Percentiles rank a stretch among this genome's conserved stretches.
Conservation (phyloP, 768 basidiomycete genomes). For the Mrakia hoshinonis region DNA sequence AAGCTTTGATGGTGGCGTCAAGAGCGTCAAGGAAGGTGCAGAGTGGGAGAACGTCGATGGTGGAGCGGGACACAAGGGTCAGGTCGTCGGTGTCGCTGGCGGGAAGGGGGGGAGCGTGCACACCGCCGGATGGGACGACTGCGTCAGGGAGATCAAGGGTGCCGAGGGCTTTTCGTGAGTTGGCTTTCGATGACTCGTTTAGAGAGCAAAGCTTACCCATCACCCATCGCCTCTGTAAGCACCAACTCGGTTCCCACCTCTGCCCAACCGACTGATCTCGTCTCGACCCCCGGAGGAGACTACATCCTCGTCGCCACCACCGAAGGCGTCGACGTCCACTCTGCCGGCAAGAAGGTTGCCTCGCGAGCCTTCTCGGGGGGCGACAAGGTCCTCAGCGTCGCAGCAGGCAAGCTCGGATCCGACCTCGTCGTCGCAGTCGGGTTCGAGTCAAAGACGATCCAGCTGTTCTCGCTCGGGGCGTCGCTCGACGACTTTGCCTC, state of each 20-base stretch:
- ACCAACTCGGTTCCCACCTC: constrained; percentile 34
- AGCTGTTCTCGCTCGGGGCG: constrained; percentile 59
- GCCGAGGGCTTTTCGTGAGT: constrained; percentile 12
- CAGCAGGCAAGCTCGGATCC: background rate
- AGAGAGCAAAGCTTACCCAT: background rate
- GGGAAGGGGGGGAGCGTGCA: constrained; percentile 50
- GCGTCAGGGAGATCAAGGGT: constrained; percentile 17
- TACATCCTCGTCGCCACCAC: constrained; percentile 35
- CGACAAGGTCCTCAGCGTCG: constrained; percentile 25
- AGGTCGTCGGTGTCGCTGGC: constrained; percentile 56
- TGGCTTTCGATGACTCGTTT: background rate
- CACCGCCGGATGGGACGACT: constrained; percentile 73
- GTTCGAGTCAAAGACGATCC: constrained; percentile 58
- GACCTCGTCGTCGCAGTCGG: constrained; percentile 18
- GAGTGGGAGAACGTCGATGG: constrained; percentile 34
- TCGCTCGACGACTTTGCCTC: constrained; percentile 43
- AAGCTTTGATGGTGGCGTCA: constrained; percentile 66
- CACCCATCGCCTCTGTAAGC: constrained; percentile 8
- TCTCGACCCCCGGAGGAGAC: constrained; percentile 33
- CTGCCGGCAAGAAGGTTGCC: constrained; percentile 21
- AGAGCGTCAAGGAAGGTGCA: constrained; percentile 51
- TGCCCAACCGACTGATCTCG: constrained; percentile 38
- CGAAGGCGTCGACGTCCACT: constrained; percentile 33
- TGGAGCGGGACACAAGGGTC: constrained; percentile 63
- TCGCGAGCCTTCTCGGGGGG: constrained; percentile 11